Evolutionary conservation across 225 moss, liverwort and hornwort species (phyloP).

Genomic region (Bryoerythrophyllum caledonicum): DNA sequence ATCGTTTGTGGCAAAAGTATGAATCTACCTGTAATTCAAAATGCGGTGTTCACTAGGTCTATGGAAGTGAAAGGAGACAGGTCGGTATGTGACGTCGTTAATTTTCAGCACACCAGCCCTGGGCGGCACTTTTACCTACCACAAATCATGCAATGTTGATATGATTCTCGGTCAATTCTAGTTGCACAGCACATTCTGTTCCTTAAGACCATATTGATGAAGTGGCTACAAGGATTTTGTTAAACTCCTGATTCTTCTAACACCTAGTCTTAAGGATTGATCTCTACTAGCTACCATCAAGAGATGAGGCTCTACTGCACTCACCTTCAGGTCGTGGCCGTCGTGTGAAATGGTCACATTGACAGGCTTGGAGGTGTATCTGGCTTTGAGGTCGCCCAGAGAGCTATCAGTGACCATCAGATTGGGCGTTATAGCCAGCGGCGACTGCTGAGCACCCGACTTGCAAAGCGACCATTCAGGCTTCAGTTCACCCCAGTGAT

Average conservation of each 20-base stretch:
- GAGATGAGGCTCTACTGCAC: neutral
- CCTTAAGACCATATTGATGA: neutral
- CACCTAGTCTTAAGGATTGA: too few species aligned
- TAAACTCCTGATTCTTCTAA: too few species aligned
- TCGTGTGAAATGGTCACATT: slow-evolving; percentile 36
- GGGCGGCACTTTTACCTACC: slow-evolving; percentile 36
- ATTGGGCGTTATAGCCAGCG: slow-evolving; percentile 40
- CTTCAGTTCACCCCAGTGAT: slow-evolving; percentile 51
- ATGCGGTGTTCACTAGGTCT: slow-evolving; percentile 73
- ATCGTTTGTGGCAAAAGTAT: too few species aligned
- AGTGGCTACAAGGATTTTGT: too few species aligned
- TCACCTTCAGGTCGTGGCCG: slow-evolving; percentile 42
- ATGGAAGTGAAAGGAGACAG: slow-evolving; percentile 67
- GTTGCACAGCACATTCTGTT: neutral
- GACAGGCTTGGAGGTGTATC: slow-evolving; percentile 31
- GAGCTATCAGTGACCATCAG: slow-evolving; percentile 37
- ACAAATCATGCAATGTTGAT: neutral
- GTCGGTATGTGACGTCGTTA: slow-evolving; percentile 35
- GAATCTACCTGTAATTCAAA: slow-evolving; percentile 59
- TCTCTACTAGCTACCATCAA: too few species aligned
- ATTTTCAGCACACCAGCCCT: slow-evolving; percentile 34
- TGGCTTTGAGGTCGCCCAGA: slow-evolving; percentile 38
- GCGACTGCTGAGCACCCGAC: slow-evolving; percentile 47
- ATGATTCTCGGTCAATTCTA: too few species aligned
- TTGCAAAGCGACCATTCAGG: slow-evolving; percentile 50